phyloP scores from a whole-genome alignment of 345 rosid species.

The Melastoma malabathricum region DNA sequence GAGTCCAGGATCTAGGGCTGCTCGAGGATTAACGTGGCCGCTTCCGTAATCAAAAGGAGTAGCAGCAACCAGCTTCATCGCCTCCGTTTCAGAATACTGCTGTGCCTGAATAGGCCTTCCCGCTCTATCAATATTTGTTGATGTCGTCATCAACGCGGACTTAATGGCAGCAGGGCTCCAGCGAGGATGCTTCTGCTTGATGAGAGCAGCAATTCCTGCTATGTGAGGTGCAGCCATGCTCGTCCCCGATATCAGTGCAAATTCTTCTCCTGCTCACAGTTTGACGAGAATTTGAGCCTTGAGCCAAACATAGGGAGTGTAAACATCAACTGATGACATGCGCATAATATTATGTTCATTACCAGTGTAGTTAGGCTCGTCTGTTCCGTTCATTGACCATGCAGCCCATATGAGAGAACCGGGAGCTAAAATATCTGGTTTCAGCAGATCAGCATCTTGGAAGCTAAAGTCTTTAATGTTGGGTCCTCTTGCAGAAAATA shows the following conservation, averaged over 20 bases:
- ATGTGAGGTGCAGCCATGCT: slow-evolving; percentile 99
- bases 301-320: neutral
- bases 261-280: slow-evolving; percentile 70
- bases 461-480: slow-evolving; percentile 87
- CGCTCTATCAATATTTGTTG: slow-evolving; percentile 69
- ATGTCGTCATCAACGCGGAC: slow-evolving; percentile 91
- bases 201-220: slow-evolving; percentile 95
- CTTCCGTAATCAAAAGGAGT: slow-evolving; percentile 97
- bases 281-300: neutral
- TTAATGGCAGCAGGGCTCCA: slow-evolving; percentile 99
- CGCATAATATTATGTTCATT: slow-evolving; percentile 9
- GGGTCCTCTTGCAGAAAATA: slow-evolving; percentile 96
- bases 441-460: slow-evolving; percentile 96
- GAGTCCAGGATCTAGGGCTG: slow-evolving; percentile 97
- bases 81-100: slow-evolving; percentile 76
- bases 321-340: neutral
- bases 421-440: slow-evolving; percentile 96
- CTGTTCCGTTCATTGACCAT: slow-evolving; percentile 98
- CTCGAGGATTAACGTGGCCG: slow-evolving; percentile 91
- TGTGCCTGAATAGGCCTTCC: slow-evolving; percentile 93
- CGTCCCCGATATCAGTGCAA: slow-evolving; percentile 94
- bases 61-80: slow-evolving; percentile 55
- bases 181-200: slow-evolving; percentile 87
- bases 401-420: slow-evolving; percentile 99
- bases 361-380: slow-evolving; percentile 83